Base-by-base conservation (phyloP, 176 grass and related monocot species). In the Urochloa ruziziensis region DNA sequence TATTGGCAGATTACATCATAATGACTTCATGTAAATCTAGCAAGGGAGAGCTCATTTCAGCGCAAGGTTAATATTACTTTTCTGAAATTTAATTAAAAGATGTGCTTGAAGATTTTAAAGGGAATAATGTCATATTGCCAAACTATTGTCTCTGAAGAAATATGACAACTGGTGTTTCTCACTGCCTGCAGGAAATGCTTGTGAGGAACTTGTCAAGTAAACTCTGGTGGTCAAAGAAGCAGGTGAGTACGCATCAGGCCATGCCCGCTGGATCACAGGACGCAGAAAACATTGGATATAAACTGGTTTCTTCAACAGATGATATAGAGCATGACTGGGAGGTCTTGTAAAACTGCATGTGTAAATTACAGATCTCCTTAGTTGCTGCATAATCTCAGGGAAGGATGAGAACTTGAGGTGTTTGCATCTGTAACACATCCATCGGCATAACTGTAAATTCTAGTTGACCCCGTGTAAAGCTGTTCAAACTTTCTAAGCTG, bases 261-360 rank as follows among this genome's bases (percentile, higher is more conserved):
- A 49, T 67, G 14, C 8, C 36, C 44, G 14, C 14, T 78, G 35
- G 57, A 82, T 43, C 83, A 51, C 79, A 67, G 37, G 40, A 79
- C 46, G 19, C 12, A 35, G 59, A 18, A 67, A 27, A 83, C 49
- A 13, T 32, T 43, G 36, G 24, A 7, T 78, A 73, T 40, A 44
- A 58, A 67, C 15, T 39, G 48, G 58, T 73, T 83, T 66, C 66
- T 34, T 73, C 73, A 33, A 37, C 46, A 5, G 59, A 74, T 74
- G 79, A 72, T 60, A 30, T 86, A 10, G 84, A 83, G 8, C 72
- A 70, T 36, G 79, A 73, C 70, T 90, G 88, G 88, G 83, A 90
- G 51, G 73, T 90, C 16, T 8, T 89, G 48, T 84, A 80, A 70
- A 84, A 59, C 28, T 74, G 67, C 28, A 65, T 1, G 12, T 43